Evolutionary conservation across 768 basidiomycete species (phyloP).

Genomic region (Goffeauzyma gilvescens): DNA sequence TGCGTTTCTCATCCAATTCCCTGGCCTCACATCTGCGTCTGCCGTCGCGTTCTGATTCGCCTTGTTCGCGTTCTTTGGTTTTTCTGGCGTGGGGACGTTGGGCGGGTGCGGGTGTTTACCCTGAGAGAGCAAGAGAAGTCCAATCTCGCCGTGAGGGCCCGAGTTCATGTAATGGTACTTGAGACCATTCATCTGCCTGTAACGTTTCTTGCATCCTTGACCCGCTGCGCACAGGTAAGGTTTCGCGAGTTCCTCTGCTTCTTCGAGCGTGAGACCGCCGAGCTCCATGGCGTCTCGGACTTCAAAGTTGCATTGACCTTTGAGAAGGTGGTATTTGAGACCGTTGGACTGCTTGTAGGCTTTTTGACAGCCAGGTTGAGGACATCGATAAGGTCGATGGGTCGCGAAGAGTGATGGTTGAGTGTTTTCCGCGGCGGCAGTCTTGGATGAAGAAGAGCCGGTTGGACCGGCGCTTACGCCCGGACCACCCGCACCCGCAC

Average conservation of each 20-base stretch:
- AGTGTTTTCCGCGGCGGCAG: slow-evolving; percentile 17
- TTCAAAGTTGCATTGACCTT: slow-evolving; percentile 81
- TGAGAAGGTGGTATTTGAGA: slow-evolving; percentile 82
- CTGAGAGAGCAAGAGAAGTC: slow-evolving; percentile 57
- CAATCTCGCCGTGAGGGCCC: slow-evolving; percentile 81
- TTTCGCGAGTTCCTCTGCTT: slow-evolving; percentile 61
- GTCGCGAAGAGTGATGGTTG: slow-evolving; percentile 27
- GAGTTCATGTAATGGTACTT: slow-evolving; percentile 89
- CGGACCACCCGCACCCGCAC: slow-evolving; percentile 2
- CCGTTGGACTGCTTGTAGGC: slow-evolving; percentile 89
- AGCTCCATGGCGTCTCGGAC: slow-evolving; percentile 54
- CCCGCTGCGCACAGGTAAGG: slow-evolving; percentile 83
- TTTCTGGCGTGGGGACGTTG: slow-evolving; percentile 2
- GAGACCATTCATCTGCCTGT: slow-evolving; percentile 97
- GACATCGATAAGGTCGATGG: slow-evolving; percentile 42
- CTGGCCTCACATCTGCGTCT: slow-evolving; percentile 2
- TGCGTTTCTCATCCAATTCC: slow-evolving; percentile 11
- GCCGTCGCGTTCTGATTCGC: slow-evolving; percentile 3
- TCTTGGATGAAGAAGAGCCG: slow-evolving; percentile 2
- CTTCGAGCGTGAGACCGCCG: slow-evolving; percentile 41
- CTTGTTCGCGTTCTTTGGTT: slow-evolving; percentile 4
- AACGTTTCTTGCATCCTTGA: slow-evolving; percentile 43
- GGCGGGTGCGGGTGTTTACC: slow-evolving; percentile 33
- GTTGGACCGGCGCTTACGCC: background rate
- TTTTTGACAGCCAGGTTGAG: slow-evolving; percentile 89